phyloP scores from a whole-genome alignment of 2,329 filamentous ascomycete genomes.

The Colletotrichum lupini region DNA sequence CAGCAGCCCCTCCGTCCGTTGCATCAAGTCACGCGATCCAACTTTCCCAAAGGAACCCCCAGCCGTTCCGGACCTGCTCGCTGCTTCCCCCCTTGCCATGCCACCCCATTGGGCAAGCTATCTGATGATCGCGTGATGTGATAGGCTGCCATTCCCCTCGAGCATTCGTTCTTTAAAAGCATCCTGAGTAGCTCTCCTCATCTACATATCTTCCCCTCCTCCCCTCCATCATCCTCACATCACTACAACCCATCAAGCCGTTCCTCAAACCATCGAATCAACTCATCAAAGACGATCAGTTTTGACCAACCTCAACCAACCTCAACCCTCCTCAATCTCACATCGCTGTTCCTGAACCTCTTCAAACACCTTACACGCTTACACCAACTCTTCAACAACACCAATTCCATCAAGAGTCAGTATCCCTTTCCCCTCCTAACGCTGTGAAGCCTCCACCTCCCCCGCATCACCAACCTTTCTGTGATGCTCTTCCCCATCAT shows the following conservation, averaged over 20 bases:
- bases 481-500: slow-evolving; percentile 24
- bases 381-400: not conserved
- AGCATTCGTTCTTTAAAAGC: slow-evolving; percentile 33
- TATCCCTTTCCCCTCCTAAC: slow-evolving; percentile 1
- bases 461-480: slow-evolving; percentile 20
- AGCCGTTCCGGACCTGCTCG: slow-evolving; percentile 27
- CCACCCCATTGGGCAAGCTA: slow-evolving; percentile 31
- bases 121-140: slow-evolving; percentile 37
- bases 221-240: slow-evolving; percentile 9
- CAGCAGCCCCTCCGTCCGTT: slow-evolving; percentile 26
- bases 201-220: slow-evolving; percentile 22
- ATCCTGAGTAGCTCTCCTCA: slow-evolving; percentile 24
- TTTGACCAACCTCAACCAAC: slow-evolving; percentile 5
- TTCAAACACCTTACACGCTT: not conserved
- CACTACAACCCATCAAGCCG: slow-evolving; percentile 19
- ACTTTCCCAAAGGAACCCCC: slow-evolving; percentile 14
- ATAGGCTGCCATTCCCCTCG: slow-evolving; percentile 32
- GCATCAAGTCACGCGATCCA: slow-evolving; percentile 41
- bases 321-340: not conserved
- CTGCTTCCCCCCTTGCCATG: slow-evolving; percentile 6
- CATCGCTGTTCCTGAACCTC: not conserved
- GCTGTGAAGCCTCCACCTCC: slow-evolving; percentile 7
- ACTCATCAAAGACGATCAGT: slow-evolving; percentile 4
- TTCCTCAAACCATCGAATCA: not conserved
- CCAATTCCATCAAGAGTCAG: slow-evolving; percentile 35